Evolutionary conservation across 164 flowering plant genomes (phyloP), one percentile per base, ranked within the genome.

Genomic region (Vitis rotundifolia): DNA sequence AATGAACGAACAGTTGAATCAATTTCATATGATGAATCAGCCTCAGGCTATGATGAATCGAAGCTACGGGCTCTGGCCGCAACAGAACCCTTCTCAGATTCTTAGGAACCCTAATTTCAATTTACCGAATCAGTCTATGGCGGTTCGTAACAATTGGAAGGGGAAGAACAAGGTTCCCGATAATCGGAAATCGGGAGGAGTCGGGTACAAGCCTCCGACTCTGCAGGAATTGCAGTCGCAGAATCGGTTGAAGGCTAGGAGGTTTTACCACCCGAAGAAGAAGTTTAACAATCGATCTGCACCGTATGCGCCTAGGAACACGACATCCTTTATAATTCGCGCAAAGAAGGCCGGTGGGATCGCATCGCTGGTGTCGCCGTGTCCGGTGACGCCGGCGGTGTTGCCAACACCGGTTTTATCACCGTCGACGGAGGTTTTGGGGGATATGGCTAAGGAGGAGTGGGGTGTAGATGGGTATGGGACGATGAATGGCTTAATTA

Each of bases 391-490:
- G 0, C 97, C 97, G 1, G 91, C 98, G 0, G 83, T 90, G 54
- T 78, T 94, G 8, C 97, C 97, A 0, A 90, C 98, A 0, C 98
- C 98, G 0, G 85, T 85, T 10, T 87, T 92, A 59, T 89, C 97
- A 0, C 98, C 96, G 0, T 90, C 98, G 0, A 86, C 87, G 74
- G 98, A 94, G 80, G 87, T 85, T 14, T 70, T 94, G 74, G 96
- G 83, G 22, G 97, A 94, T 67, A 91, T 84, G 91, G 98, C 94
- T 0, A 94, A 92, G 78, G 97, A 94, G 58, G 97, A 94, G 75
- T 94, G 96, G 97, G 97, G 98, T 0, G 93, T 92, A 3, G 97
- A 92, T 78, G 97, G 98, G 12, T 94, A 94, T 78, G 98, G 97
- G n/a, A 88, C 97, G 12, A 94, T 94, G 98, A 92, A 94, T 49